Base-by-base conservation (phyloP, 2,329 filamentous ascomycete genomes). In the Aspergillus sergii region DNA sequence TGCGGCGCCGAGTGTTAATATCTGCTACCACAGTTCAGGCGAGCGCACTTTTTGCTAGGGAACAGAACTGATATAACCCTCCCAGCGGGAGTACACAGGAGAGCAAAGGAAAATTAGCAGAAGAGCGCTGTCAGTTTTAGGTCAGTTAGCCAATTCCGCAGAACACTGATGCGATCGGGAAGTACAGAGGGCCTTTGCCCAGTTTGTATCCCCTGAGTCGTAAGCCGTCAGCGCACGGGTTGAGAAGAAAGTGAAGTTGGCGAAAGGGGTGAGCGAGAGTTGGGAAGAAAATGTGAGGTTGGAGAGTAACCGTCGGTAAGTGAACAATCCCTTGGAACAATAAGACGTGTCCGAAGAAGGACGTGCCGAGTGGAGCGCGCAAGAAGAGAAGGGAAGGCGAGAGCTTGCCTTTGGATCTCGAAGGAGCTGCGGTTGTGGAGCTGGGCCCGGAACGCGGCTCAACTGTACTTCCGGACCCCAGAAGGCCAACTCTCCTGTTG, bases 11-110 rank as follows among this genome's bases (percentile, higher is more conserved):
- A 53, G 46, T 36, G 48, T 21, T 23, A 54, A 57, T 61, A 60
- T 62, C 62, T 58, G 63, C 69, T 64, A 64, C 66, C 69, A 71
- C 70, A 71, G 68, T 56, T 60, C 66, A 62, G 50, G 50, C 39
- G 30, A 58, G 48, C n/a, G 39, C 23, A 57, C 59, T 58, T 45
- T 57, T 60, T 58, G 64, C 66, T 67, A 68, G 57, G 63, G 61
- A 64, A 68, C 68, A 69, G 55, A 66, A 64, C 58, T 61, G 65
- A 66, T 57, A 68, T 28, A 67, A 60, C 48, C 58, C 64, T 63
- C 64, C 64, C 65, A 61, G 60, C 55, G 46, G 66, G 62, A 69
- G 59, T 48, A 64, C 60, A 69, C 62, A 58, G 34, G 57, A 63
- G 57, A 46, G 39, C 53, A 58, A 64, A 58, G 34, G 58, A 54